These are phyloP conservation scores for Magnolia sinica DNA, from an alignment of 164 flowering plant genomes.

Conservation along the genomic window DNA sequence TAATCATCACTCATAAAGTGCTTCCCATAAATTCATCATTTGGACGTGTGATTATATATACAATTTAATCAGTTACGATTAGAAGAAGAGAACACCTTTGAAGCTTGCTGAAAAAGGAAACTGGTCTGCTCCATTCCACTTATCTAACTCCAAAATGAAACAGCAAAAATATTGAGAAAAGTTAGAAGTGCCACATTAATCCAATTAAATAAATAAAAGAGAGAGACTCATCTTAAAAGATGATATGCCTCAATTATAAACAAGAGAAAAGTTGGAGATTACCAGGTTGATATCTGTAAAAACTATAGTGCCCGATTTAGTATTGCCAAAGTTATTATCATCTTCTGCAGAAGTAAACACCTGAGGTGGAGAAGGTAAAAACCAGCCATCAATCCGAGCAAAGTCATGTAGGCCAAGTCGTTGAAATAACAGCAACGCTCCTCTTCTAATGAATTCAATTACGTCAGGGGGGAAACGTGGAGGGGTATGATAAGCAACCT, in stretches of 20 bases:
- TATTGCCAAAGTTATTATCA: slow-evolving; percentile 39
- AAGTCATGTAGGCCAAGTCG: slow-evolving; percentile 73
- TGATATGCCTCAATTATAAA: neutral
- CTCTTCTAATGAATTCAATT: slow-evolving; percentile 57
- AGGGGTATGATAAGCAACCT: slow-evolving; percentile 94
- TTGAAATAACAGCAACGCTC: slow-evolving; percentile 68
- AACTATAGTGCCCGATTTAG: slow-evolving; percentile 52
- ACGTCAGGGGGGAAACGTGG: slow-evolving; percentile 75
- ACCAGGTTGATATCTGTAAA: slow-evolving; percentile 94
- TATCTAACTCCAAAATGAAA: slow-evolving; percentile 37
- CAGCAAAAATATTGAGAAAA: slow-evolving; percentile 4
- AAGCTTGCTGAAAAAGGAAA: slow-evolving; percentile 91
- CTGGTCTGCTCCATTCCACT: slow-evolving; percentile 99
- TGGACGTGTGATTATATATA: neutral
- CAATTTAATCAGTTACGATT: neutral
- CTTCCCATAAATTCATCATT: neutral
- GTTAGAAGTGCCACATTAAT: neutral
- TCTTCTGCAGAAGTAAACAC: slow-evolving; percentile 22
- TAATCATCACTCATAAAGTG: neutral
- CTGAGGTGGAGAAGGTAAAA: slow-evolving; percentile 50
- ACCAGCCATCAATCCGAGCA: slow-evolving; percentile 98
- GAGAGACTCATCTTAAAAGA: neutral
- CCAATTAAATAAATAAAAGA: neutral
- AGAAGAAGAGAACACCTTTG: slow-evolving; percentile 53
- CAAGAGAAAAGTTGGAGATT: slow-evolving; percentile 8